Base-by-base conservation (phyloP, 179 eudicot species). In the Corrigiola litoralis region DNA sequence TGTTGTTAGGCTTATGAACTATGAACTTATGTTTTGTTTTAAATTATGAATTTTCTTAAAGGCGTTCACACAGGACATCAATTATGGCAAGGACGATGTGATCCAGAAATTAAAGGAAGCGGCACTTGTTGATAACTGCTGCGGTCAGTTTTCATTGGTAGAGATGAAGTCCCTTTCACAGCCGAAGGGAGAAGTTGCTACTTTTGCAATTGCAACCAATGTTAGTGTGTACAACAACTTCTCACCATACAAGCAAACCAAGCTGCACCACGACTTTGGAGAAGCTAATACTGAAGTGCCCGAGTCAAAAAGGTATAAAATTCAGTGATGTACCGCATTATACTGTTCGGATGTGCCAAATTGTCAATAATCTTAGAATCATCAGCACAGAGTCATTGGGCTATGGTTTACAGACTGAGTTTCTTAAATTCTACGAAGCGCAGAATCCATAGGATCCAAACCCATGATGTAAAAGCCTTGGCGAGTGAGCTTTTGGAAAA, bases 71-170 rank as follows among this genome's bases (percentile, higher is more conserved):
- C 24, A 24, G 41, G 65, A 65, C 46, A 58, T 65, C 25, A 44
- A 72, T 58, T 65, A 72, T 48, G 75, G 70, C 20, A 72, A 58
- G 14, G 70, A 72, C 23, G 21, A 6, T 29, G 70, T 72, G 18
- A 34, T 28, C 49, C 70, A 58, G 65, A 72, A 45, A 59, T 59
- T 72, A 14, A 72, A 24, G 32, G 75, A 72, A 20, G 49, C 60
- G 8, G 63, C 75, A 13, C 57, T 72, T 21, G 23, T 52, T 33
- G 75, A 57, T 42, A 67, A 72, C 37, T 63, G 50, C 12, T 64
- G 70, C 45, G 60, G 75, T 53, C 70, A 72, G 60, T 51, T 65
- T 50, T 58, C 70, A 3, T 33, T 72, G 21, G 70, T 72, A 4
- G 66, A 72, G 40, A 48, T 52, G 5, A 64, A 58, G 64, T 37